Base-by-base conservation (phyloP, 306 rosid genomes). In the Ormosia emarginata region DNA sequence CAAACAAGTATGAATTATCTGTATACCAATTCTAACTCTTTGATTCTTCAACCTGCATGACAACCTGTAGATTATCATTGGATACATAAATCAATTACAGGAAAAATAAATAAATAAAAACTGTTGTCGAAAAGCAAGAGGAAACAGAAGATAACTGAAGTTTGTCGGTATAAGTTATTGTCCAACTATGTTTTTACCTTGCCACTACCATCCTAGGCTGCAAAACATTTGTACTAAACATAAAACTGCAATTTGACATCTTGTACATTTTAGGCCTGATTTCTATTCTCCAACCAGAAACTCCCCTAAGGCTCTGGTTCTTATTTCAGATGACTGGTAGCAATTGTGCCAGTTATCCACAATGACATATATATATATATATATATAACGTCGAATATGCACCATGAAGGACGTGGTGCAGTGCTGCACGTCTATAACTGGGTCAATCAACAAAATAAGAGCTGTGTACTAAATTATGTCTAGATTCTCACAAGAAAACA, bases 11-110 rank as follows among this genome's bases (percentile, higher is more conserved):
- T 73, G 47, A 78, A 43, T 33, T 9, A 67, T 81, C 14, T 47
- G 44, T 63, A 53, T 89, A 92, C 94, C 91, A 43, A 67, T 75
- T 90, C 75, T 83, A 41, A 75, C 81, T 8, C 15, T 80, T 79
- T 70, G 78, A 50, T 64, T 76, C 76, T 58, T 86, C 89, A 86
- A 61, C n/a, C 88, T 85, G 88, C 80, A 65, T 34, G 85, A 88
- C 36, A 84, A 65, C 64, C 89, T 70, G 76, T 29, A 75, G 75
- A 69, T 44, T 69, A 74, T 56, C 12, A 81, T 49, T 59, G 15
- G 34, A 67, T 13, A 46, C 52, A 43, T 37, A 41, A 77, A 68
- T 37, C 33, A 76, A 85, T 71, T 58, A 67, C 36, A 67, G 68
- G 24, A 30, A 29, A 5, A 41, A 24, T 24, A 24, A 24, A 24